Evolutionary conservation across 805 yeast genomes (phyloP).

Genomic region (Metschnikowia koreensis): DNA sequence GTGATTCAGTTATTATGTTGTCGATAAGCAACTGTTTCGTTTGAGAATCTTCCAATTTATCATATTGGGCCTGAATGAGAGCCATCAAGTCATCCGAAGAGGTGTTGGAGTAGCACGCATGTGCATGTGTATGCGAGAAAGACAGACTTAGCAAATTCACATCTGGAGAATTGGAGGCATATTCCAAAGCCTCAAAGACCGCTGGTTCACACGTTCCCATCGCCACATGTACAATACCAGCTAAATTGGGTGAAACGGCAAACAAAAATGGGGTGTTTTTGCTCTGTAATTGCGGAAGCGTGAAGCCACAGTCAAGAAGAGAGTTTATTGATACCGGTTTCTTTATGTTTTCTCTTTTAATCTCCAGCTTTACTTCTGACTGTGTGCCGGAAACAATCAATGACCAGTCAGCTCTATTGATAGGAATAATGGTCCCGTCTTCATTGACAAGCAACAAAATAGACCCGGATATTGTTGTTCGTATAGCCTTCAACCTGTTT

Average conservation of each 20-base stretch:
- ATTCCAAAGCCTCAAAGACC: slow-evolving; percentile 3
- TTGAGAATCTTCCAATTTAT: slow-evolving; percentile 16
- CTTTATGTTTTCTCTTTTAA: background rate
- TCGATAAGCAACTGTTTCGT: slow-evolving; percentile 29
- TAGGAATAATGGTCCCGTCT: slow-evolving; percentile 45
- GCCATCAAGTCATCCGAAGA: slow-evolving; percentile 69
- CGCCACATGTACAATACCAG: slow-evolving; percentile 37
- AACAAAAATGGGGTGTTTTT: slow-evolving; percentile 21
- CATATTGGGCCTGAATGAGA: slow-evolving; percentile 41
- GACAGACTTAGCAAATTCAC: slow-evolving; percentile 51
- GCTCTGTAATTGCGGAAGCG: slow-evolving; percentile 39
- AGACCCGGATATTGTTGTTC: slow-evolving; percentile 38
- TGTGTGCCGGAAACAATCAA: slow-evolving; percentile 10
- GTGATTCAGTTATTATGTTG: slow-evolving; percentile 61
- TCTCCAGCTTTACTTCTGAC: background rate
- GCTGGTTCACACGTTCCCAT: slow-evolving; percentile 5
- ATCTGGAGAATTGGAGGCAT: slow-evolving; percentile 13
- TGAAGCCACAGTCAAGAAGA: slow-evolving; percentile 54
- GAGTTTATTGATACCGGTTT: slow-evolving; percentile 37
- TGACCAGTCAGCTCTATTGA: slow-evolving; percentile 38
- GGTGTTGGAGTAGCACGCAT: slow-evolving; percentile 64
- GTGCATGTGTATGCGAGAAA: slow-evolving; percentile 62
- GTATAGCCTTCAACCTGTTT: slow-evolving; percentile 29
- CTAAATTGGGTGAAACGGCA: slow-evolving; percentile 51
- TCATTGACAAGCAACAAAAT: slow-evolving; percentile 38